Evolutionary conservation across 1,284 basidiomycete genomes (phyloP).

Genomic region (Trichosporon sp.): DNA sequence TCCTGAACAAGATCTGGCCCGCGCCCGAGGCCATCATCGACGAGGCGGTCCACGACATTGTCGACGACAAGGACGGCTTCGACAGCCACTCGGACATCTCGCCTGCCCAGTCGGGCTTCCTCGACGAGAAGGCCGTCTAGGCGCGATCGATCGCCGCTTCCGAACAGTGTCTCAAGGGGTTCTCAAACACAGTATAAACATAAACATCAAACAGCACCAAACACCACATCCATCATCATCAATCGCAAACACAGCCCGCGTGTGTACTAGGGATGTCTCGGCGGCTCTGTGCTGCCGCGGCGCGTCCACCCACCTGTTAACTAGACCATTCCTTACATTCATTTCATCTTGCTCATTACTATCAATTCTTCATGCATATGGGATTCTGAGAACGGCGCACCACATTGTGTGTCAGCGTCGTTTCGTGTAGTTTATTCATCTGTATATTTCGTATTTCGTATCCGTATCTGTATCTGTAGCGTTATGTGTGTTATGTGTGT

Average conservation of each 20-base stretch:
- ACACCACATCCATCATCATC: not conserved
- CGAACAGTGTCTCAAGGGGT: not conserved
- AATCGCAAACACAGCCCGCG: not conserved
- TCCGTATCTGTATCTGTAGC: not conserved
- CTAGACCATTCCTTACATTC: not conserved
- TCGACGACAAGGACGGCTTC: not conserved
- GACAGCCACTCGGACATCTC: constrained; percentile 2
- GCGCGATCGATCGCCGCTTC: not conserved
- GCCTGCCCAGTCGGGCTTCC: not conserved
- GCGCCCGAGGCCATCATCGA: constrained; percentile 57
- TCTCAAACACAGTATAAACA: not conserved
- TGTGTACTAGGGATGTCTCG: not conserved
- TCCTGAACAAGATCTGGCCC: constrained; percentile 60
- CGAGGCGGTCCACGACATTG: constrained; percentile 55
- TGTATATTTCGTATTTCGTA: not conserved
- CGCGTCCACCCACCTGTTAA: not conserved
- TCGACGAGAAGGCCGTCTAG: not conserved
- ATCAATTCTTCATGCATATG: not conserved
- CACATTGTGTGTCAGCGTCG: not conserved
- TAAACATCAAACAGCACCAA: not conserved
- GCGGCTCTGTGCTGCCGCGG: not conserved
- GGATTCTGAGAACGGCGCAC: not conserved
- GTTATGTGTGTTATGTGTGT: not conserved
- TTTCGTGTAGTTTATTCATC: not conserved
- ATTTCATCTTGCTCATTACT: not conserved